These are phyloP conservation scores for Neurospora sp. DNA, from an alignment of 495 filamentous ascomycete genomes.

Conservation along the genomic window DNA sequence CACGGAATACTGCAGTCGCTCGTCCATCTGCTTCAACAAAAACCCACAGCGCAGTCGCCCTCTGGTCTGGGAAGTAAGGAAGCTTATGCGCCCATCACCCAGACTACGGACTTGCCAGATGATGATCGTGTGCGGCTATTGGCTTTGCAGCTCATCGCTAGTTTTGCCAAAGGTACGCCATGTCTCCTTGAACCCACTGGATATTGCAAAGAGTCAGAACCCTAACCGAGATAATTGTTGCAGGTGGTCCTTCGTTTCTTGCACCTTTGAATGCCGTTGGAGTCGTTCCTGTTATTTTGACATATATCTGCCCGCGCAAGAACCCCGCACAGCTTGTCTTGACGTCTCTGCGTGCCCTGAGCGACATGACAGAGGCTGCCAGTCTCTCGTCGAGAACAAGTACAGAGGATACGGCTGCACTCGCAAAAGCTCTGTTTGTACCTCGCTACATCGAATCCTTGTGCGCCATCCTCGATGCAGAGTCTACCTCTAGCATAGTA, in stretches of 20 bases:
- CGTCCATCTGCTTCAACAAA: slow-evolving; percentile 45
- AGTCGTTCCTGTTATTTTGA: slow-evolving; percentile 56
- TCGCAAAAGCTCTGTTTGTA: slow-evolving; percentile 58
- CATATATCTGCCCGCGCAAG: slow-evolving; percentile 53
- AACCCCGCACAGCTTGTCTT: slow-evolving; percentile 56
- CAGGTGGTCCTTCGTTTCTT: slow-evolving; percentile 76
- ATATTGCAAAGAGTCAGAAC: not conserved
- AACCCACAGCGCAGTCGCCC: slow-evolving; percentile 20
- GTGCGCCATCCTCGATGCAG: slow-evolving; percentile 53
- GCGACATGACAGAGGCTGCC: slow-evolving; percentile 59
- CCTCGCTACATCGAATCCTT: slow-evolving; percentile 48
- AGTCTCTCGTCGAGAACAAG: slow-evolving; percentile 26
- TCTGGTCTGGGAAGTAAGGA: slow-evolving; percentile 27
- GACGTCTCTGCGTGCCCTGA: slow-evolving; percentile 64
- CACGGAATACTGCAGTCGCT: slow-evolving; percentile 61
- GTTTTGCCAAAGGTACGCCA: slow-evolving; percentile 66
- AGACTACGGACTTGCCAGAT: slow-evolving; percentile 23
- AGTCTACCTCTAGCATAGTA: slow-evolving; percentile 33
- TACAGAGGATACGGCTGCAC: slow-evolving; percentile 18
- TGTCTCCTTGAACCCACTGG: not conserved
- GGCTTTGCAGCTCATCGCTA: slow-evolving; percentile 69
- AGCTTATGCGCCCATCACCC: slow-evolving; percentile 14
- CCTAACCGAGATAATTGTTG: slow-evolving; percentile 10
- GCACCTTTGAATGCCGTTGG: slow-evolving; percentile 57
- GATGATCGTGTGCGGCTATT: slow-evolving; percentile 65